Base-by-base conservation (phyloP, 768 basidiomycete species). In the Daedaleopsis nitida region DNA sequence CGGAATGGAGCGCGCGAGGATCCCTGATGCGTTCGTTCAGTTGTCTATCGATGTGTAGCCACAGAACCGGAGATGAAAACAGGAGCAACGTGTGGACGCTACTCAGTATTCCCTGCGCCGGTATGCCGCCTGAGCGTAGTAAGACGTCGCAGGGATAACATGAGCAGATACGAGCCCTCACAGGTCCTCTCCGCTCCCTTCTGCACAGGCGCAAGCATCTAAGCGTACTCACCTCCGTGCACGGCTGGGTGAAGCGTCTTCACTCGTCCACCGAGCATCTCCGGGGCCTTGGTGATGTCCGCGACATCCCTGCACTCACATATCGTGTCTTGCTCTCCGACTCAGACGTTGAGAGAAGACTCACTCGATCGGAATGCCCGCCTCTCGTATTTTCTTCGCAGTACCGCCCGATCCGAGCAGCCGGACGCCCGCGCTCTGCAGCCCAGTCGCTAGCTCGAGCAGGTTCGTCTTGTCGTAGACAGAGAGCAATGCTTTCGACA, bases 211-310 rank as follows among this genome's bases (percentile, higher is more conserved):
- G 34, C 17, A 3, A 16, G 32, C 37, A 54, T 23, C 6, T 23
- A 43, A 43, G 55, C 43, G 27, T 49, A 71, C 77, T 44, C 68
- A 95, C 96, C 97, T 73, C 97, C 97, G 69, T 99, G 97, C 19
- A 99, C 94, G 13, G 91, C 95, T 49, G 97, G 97, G 70, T 99
- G 97, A 11, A 99, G 86, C 2, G 97, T 99, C 80, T 99, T 98
- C 58, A 98, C 97, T 67, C 97, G 83, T 24, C 97, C 97, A 55
- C 97, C 96, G 3, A 99, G 84, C 96, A 99, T 98, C 76, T 99
- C 97, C 5, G 97, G 96, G 0, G 95, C 95, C 70, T 96, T 96
- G 52, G 97, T 98, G 76, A 98, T 90, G 72, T 93, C 90, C 5
- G 96, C 92, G 57, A 99, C 95, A 83, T 99, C 97, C 65, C 97